Conservation (phyloP, 1,139 yeast species). For the Taphrina confusa region DNA sequence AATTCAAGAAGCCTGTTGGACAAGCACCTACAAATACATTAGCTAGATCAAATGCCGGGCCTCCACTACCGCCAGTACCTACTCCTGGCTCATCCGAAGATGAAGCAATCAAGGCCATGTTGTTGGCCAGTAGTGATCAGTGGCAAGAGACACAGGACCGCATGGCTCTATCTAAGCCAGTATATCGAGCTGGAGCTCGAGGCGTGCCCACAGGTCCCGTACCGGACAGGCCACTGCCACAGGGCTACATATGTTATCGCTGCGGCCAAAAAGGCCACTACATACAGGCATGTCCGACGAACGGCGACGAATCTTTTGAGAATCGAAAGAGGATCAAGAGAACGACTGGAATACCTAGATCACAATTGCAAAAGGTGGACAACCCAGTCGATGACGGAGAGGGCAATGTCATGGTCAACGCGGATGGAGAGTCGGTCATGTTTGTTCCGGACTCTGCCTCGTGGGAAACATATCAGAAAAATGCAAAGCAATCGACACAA, state of each 20-base stretch:
- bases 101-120: slow-evolving; percentile 85
- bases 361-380: slow-evolving; percentile 80
- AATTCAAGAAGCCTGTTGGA: slow-evolving; percentile 29
- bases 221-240: slow-evolving; percentile 81
- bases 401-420: slow-evolving; percentile 81
- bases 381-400: slow-evolving; percentile 52
- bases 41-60: slow-evolving; percentile 37
- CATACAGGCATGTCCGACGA: slow-evolving; percentile 94
- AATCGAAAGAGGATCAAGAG: slow-evolving; percentile 77
- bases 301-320: slow-evolving; percentile 88
- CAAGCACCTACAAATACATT: slow-evolving; percentile 9
- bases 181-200: slow-evolving; percentile 41
- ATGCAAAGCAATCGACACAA: slow-evolving; percentile 53
- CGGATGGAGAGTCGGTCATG: slow-evolving; percentile 91
- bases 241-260: slow-evolving; percentile 91
- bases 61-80: slow-evolving; percentile 38
- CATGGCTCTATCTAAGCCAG: slow-evolving; percentile 52
- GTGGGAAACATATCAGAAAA: slow-evolving; percentile 72
- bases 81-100: slow-evolving; percentile 56
- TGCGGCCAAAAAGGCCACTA: slow-evolving; percentile 95
- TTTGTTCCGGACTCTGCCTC: slow-evolving; percentile 88
- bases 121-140: slow-evolving; percentile 84
- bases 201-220: slow-evolving; percentile 45
- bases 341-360: slow-evolving; percentile 96
- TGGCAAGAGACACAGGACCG: slow-evolving; percentile 95